Evolutionary conservation across 768 basidiomycete species (phyloP).

Genomic region (Phlegmacium glaucopus): DNA sequence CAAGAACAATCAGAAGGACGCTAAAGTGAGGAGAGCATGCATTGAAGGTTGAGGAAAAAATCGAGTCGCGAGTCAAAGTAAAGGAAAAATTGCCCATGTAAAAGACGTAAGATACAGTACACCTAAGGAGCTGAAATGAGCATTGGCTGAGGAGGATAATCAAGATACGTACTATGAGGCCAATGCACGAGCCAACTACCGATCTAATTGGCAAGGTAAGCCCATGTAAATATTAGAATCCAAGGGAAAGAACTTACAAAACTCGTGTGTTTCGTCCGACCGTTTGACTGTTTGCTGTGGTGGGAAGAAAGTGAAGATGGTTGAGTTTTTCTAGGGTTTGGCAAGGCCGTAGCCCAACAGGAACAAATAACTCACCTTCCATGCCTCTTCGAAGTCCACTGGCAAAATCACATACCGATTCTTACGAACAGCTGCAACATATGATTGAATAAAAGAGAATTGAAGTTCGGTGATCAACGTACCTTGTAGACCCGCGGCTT

Average conservation of each 20-base stretch:
- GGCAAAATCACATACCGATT: constrained; percentile 98
- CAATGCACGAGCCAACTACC: constrained; percentile 23
- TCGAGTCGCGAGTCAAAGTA: constrained; percentile 11
- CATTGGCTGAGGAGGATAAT: not conserved
- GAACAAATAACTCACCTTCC: constrained; percentile 86
- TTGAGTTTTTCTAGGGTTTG: constrained; percentile 25
- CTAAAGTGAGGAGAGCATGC: constrained; percentile 81
- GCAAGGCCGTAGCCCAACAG: constrained; percentile 36
- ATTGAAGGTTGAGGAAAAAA: not conserved
- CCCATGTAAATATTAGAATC: constrained; percentile 4
- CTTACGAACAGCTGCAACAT: constrained; percentile 80
- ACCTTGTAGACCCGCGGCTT: constrained; percentile 98
- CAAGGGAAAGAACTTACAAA: constrained; percentile 58
- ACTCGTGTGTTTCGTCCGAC: constrained; percentile 94
- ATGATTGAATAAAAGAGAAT: not conserved
- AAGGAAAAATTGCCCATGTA: constrained; percentile 9
- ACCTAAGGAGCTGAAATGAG: constrained; percentile 11
- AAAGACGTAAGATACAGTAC: constrained; percentile 14
- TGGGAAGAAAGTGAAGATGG: constrained; percentile 30
- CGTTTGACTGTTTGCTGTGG: constrained; percentile 94
- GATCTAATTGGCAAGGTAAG: constrained; percentile 29
- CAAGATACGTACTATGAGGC: constrained; percentile 20
- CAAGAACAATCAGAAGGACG: constrained; percentile 53
- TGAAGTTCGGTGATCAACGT: constrained; percentile 3
- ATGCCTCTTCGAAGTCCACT: constrained; percentile 97